Evolutionary conservation across 306 rosid species (phyloP).

Genomic region (Prinsepia uniflora): DNA sequence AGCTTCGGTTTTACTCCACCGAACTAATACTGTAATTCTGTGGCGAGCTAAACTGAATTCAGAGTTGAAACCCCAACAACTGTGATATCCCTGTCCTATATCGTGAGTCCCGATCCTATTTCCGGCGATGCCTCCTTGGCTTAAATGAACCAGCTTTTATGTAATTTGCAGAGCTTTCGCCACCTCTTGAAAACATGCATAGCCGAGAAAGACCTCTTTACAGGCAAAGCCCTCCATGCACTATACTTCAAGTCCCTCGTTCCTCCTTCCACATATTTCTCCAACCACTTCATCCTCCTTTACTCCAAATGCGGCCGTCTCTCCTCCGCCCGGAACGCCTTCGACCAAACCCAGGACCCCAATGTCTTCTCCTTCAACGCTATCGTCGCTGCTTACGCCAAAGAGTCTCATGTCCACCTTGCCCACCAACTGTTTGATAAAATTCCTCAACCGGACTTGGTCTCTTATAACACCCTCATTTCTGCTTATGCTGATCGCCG

Average conservation of each 20-base stretch:
- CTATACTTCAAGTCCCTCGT: constrained; percentile 40
- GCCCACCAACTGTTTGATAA: constrained; percentile 40
- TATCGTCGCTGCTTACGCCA: constrained; percentile 29
- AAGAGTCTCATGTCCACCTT: constrained; percentile 24
- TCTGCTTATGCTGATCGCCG: constrained; percentile 55
- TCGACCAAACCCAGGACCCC: constrained; percentile 31
- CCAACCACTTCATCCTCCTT: constrained; percentile 47
- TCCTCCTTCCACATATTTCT: constrained; percentile 48
- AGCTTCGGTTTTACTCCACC: too few species aligned
- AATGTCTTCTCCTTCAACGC: constrained; percentile 51
- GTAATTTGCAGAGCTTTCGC: constrained; percentile 42
- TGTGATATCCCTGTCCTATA: too few species aligned
- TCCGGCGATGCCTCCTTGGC: not conserved
- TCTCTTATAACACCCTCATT: constrained; percentile 67
- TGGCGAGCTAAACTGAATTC: too few species aligned
- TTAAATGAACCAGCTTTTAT: constrained; percentile 41
- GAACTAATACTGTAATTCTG: too few species aligned
- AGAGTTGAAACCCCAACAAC: too few species aligned
- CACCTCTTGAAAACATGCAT: constrained; percentile 49
- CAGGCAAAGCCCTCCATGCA: constrained; percentile 45
- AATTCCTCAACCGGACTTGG: constrained; percentile 39
- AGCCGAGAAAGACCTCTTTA: constrained; percentile 37
- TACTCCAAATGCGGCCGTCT: constrained; percentile 51
- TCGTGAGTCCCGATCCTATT: too few species aligned
- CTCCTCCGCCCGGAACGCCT: constrained; percentile 33